Percentiles rank a stretch among this genome's conserved stretches.
These are phyloP conservation scores for Trichoderma koningii DNA, from an alignment of 2,329 filamentous ascomycete genomes.

Conservation along the genomic window DNA sequence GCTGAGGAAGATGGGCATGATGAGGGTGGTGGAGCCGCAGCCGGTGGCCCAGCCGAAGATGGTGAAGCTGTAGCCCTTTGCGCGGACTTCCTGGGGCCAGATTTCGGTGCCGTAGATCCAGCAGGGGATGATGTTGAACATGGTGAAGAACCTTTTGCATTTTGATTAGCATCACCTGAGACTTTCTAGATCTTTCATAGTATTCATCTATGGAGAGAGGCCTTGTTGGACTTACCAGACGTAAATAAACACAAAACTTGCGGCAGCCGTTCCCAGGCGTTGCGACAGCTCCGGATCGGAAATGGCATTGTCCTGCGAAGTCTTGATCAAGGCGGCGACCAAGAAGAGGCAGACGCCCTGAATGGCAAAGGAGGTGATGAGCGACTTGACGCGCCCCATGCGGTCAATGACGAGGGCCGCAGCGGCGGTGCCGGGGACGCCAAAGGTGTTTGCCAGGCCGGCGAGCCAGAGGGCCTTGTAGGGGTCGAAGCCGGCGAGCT, in stretches of 20 bases:
- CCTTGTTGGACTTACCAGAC: conserved; percentile 30
- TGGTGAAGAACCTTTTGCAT: conserved; percentile 35
- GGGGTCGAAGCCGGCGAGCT: conserved; percentile 33
- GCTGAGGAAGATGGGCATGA: conserved; percentile 56
- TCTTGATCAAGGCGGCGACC: conserved; percentile 40
- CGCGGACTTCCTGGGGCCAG: conserved; percentile 57
- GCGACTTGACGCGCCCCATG: conserved; percentile 44
- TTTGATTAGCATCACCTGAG: background rate
- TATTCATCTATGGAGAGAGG: too few species aligned
- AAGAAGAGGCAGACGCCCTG: conserved; percentile 37
- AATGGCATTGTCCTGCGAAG: conserved; percentile 29
- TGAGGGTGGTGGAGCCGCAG: conserved; percentile 55
- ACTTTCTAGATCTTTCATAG: too few species aligned
- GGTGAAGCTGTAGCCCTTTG: conserved; percentile 61
- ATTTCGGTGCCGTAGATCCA: conserved; percentile 53
- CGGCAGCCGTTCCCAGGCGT: conserved; percentile 31
- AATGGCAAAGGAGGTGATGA: conserved; percentile 38
- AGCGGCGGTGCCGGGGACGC: conserved; percentile 54
- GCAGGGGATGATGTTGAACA: conserved; percentile 41
- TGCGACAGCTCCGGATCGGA: conserved; percentile 27
- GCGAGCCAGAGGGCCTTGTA: conserved; percentile 44
- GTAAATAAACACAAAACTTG: conserved; percentile 35
- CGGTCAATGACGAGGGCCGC: conserved; percentile 54
- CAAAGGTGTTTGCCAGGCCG: conserved; percentile 54
- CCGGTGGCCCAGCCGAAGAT: conserved; percentile 62